Evolutionary conservation across 495 filamentous ascomycete species (phyloP).

Genomic region (Rhypophila decipiens): DNA sequence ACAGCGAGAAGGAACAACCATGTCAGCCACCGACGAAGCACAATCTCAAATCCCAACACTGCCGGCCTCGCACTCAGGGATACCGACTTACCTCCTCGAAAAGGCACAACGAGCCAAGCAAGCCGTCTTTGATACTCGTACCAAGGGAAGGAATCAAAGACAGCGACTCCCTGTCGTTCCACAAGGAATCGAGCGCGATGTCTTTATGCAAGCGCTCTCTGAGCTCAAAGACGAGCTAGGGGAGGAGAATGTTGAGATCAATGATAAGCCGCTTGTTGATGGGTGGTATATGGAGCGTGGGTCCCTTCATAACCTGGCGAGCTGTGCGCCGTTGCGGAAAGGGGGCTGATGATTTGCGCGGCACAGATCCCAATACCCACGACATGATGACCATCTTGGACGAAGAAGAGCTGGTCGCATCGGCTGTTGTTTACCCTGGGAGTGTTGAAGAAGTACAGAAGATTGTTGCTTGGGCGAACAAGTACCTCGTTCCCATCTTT

Average conservation of each 20-base stretch:
- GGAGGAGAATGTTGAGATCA: conserved; percentile 36
- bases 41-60: conserved; percentile 30
- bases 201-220: conserved; percentile 31
- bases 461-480: conserved; percentile 41
- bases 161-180: conserved; percentile 30
- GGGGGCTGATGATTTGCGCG: neutral
- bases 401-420: conserved; percentile 45
- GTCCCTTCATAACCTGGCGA: too few relatives aligned
- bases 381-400: conserved; percentile 47
- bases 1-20: conserved; percentile 1
- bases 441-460: conserved; percentile 42
- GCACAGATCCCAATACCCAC: conserved; percentile 42
- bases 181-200: conserved; percentile 30
- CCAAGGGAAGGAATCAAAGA: conserved; percentile 27
- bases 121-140: conserved; percentile 30
- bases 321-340: neutral
- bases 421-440: conserved; percentile 44
- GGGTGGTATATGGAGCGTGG: conserved; percentile 50
- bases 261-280: conserved; percentile 41
- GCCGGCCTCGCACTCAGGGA: conserved; percentile 38
- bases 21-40: conserved; percentile 28
- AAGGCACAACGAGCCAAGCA: conserved; percentile 32
- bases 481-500: conserved; percentile 45
- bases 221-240: conserved; percentile 34
- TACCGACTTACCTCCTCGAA: conserved; percentile 31